Evolutionary conservation across 192 early-diverging fungal species (phyloP).

Genomic region (Coemansia sp.): DNA sequence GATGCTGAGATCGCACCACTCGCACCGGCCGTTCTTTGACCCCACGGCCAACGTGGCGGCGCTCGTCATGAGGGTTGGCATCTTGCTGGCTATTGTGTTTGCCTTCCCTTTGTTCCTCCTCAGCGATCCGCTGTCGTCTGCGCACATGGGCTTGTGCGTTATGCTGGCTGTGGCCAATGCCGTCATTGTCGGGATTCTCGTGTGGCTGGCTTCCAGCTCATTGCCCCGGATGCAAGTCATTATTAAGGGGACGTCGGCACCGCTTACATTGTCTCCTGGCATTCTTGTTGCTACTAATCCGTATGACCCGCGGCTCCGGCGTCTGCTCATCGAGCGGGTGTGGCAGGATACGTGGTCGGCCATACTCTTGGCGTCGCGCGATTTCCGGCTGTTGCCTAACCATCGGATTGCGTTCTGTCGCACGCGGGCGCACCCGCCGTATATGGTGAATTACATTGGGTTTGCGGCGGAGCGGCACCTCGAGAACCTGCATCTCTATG

Average conservation of each 20-base stretch:
- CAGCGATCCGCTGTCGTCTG: conserved; percentile 41
- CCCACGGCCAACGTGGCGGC: conserved; percentile 57
- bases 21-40: conserved; percentile 60
- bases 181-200: conserved; percentile 38
- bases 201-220: conserved; percentile 37
- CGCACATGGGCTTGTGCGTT: conserved; percentile 51
- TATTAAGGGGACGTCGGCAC: conserved; percentile 52
- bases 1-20: conserved; percentile 57
- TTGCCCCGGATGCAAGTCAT: conserved; percentile 51
- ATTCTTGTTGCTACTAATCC: conserved; percentile 34
- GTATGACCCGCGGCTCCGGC: conserved; percentile 45
- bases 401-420: conserved; percentile 57
- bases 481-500: conserved; percentile 62
- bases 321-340: conserved; percentile 58
- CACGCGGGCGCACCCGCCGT: conserved; percentile 59
- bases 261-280: conserved; percentile 50
- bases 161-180: conserved; percentile 50
- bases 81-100: conserved; percentile 48
- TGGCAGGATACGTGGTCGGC: conserved; percentile 75
- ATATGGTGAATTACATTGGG: conserved; percentile 63
- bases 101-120: conserved; percentile 59
- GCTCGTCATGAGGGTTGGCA: conserved; percentile 47
- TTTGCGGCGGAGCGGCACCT: conserved; percentile 66
- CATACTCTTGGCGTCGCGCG: conserved; percentile 56
- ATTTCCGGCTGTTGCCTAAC: conserved; percentile 56